These are phyloP conservation scores for Fusarium euwallaceae DNA, from an alignment of 2,329 filamentous ascomycete genomes.

Conservation along the genomic window DNA sequence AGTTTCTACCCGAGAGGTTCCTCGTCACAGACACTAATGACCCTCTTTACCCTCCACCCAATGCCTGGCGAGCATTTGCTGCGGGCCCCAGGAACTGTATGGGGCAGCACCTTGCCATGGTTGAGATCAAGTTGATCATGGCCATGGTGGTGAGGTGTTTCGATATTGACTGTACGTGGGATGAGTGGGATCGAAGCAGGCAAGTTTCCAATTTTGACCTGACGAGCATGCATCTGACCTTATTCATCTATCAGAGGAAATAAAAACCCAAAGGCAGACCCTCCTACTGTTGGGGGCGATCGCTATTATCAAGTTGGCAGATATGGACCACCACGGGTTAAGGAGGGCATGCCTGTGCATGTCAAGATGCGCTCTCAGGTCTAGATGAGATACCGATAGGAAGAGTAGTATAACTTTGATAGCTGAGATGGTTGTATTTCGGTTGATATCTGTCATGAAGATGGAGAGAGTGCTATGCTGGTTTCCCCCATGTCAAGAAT, in stretches of 20 bases:
- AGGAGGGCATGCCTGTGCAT: slow-evolving; percentile 56
- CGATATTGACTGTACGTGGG: slow-evolving; percentile 36
- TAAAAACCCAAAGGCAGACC: not conserved
- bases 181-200: slow-evolving; percentile 34
- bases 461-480: not conserved
- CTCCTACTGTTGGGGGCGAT: slow-evolving; percentile 49
- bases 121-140: slow-evolving; percentile 44
- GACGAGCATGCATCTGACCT: not conserved
- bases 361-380: slow-evolving; percentile 27
- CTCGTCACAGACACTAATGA: slow-evolving; percentile 34
- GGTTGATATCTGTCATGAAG: not conserved
- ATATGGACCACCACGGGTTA: slow-evolving; percentile 49
- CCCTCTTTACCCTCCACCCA: slow-evolving; percentile 34
- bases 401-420: not conserved
- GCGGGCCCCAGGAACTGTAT: slow-evolving; percentile 68
- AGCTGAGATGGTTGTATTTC: not conserved
- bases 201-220: not conserved
- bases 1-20: slow-evolving; percentile 37
- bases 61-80: slow-evolving; percentile 67
- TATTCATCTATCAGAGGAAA: not conserved
- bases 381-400: not conserved
- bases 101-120: slow-evolving; percentile 66
- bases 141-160: slow-evolving; percentile 31
- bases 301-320: slow-evolving; percentile 55
- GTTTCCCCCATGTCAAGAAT: not conserved